Evolutionary conservation across 345 rosid genomes (phyloP).

Genomic region (Trapa incisa): DNA sequence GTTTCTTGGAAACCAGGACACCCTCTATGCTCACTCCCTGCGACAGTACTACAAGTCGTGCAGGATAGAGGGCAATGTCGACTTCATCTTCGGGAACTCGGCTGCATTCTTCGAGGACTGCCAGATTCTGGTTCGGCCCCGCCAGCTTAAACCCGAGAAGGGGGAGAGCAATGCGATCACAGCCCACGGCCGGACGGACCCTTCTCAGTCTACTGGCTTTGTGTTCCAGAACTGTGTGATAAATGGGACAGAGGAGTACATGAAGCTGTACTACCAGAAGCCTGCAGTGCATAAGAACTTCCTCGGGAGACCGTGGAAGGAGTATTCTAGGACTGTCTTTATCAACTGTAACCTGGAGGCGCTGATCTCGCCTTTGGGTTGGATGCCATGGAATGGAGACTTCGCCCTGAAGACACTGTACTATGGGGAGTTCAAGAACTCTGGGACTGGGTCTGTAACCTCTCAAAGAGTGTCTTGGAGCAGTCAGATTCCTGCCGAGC

Average conservation of each 20-base stretch:
- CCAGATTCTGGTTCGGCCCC: constrained; percentile 22
- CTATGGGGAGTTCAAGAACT: constrained; percentile 31
- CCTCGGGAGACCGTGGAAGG: constrained; percentile 48
- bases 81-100: constrained; percentile 40
- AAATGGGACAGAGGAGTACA: constrained; percentile 29
- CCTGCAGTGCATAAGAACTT: constrained; percentile 24
- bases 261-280: constrained; percentile 20
- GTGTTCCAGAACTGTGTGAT: constrained; percentile 31
- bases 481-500: too few relatives aligned
- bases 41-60: constrained; percentile 42
- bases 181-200: constrained; percentile 37
- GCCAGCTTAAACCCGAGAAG: constrained; percentile 28
- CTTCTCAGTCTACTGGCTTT: constrained; percentile 30
- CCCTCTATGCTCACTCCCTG: constrained; percentile 31
- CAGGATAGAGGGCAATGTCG: constrained; percentile 33
- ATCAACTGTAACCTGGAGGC: constrained; percentile 17
- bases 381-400: constrained; percentile 32
- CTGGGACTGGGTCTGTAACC: constrained; percentile 20
- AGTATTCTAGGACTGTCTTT: constrained; percentile 29
- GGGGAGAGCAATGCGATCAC: constrained; percentile 28
- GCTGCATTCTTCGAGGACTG: constrained; percentile 31
- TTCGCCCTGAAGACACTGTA: constrained; percentile 33
- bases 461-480: constrained; percentile 25
- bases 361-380: constrained; percentile 23
- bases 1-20: constrained; percentile 34